Evolutionary conservation across 495 filamentous ascomycete species (phyloP), one percentile per base, ranked within the genome.

Genomic region (Neurospora africana): DNA sequence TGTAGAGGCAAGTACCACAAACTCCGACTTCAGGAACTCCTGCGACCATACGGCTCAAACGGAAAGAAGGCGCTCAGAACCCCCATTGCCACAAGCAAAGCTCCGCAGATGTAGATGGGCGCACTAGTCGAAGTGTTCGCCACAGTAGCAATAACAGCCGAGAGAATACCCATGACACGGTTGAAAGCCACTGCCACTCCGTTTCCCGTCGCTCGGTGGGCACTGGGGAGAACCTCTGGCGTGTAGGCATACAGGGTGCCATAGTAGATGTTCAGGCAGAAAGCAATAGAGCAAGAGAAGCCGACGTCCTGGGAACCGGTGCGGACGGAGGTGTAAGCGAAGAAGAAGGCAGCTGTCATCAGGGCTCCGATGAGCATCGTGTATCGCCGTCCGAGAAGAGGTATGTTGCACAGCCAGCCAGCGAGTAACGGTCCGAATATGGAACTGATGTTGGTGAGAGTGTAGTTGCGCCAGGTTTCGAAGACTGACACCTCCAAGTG

Each of bases 181-280:
- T 92, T 92, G 37, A 87, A 85, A 1, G 85, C 89, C 30, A 92
- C 90, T 6, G 88, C 86, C 68, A 93, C 84, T 13, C 90, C 90
- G 74, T 92, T 91, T 27, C 90, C 90, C 3, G 90, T 91, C 3
- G 89, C 89, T 19, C 90, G 83, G 78, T 92, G 90, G 4, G 89
- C 90, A 44, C 87, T 89, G 4, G 90, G 90, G 3, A 92, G 79
- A 6, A 90, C 87, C 71, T 87, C 85, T 2, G 85, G 84, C 0
- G 85, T 87, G 71, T 87, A 87, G 23, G 90, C 90, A 72, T 92
- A 93, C 19, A 92, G 82, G 0, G 86, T 89, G n/a, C 89, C 89
- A 74, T 92, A 92, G 78, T 91, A 92, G 41, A 92, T 87, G 68
- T 92, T 91, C 69, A 91, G 77, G 68, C 85, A 89, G 78, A 91